These are phyloP conservation scores for Suillus occidentalis DNA, from an alignment of 768 basidiomycete genomes.

Conservation along the genomic window DNA sequence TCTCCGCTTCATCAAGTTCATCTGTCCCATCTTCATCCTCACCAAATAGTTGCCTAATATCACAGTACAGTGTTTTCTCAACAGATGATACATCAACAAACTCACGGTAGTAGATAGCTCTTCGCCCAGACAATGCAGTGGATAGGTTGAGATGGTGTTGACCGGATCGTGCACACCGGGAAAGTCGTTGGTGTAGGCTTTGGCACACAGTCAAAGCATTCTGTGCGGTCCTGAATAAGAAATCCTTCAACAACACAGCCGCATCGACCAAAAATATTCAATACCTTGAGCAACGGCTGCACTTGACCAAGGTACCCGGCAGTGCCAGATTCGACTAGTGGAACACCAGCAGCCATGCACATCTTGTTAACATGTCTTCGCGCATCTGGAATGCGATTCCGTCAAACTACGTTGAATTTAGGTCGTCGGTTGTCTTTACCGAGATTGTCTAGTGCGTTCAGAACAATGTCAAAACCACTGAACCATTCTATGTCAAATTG, in stretches of 20 bases:
- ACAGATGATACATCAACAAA: constrained; percentile 5
- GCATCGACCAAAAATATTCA: neutral
- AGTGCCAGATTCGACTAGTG: constrained; percentile 94
- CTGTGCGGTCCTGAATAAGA: constrained; percentile 67
- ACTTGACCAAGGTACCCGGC: constrained; percentile 98
- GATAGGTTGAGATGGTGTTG: constrained; percentile 94
- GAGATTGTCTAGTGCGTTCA: constrained; percentile 96
- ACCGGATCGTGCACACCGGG: constrained; percentile 96
- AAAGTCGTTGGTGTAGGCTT: constrained; percentile 94
- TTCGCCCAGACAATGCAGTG: constrained; percentile 99
- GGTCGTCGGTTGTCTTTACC: constrained; percentile 37
- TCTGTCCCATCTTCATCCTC: constrained; percentile 81
- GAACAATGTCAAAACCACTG: constrained; percentile 83
- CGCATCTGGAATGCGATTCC: constrained; percentile 59
- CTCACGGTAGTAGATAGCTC: constrained; percentile 90
- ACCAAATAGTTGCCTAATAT: constrained; percentile 84
- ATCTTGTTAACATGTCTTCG: constrained; percentile 95
- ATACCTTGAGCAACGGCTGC: constrained; percentile 86
- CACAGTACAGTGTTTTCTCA: neutral
- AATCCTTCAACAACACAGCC: neutral
- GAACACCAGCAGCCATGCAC: constrained; percentile 91
- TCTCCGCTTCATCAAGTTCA: constrained; percentile 91
- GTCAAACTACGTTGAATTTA: neutral
- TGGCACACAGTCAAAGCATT: constrained; percentile 95
- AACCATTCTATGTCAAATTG: constrained; percentile 93